phyloP scores from a whole-genome alignment of 352 stramenopile species.

The Aphanomyces cochlioides region DNA sequence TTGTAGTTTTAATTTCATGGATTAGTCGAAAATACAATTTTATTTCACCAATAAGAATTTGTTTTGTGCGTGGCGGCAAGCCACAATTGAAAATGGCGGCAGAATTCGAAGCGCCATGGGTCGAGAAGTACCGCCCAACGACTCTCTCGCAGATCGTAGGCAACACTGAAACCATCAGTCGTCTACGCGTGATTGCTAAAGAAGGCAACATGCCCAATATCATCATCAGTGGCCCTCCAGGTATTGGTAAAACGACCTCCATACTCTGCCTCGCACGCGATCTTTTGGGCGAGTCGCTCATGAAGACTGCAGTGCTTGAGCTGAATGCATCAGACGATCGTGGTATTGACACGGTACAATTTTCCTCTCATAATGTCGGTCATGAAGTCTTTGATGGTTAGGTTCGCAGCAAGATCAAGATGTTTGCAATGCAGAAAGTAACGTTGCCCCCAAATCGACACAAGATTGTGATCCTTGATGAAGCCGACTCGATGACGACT shows the following conservation, averaged over 20 bases:
- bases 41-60: conserved; percentile 1
- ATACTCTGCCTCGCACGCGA: conserved; percentile 88
- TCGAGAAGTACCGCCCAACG: conserved; percentile 97
- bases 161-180: conserved; percentile 95
- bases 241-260: conserved; percentile 92
- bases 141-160: conserved; percentile 94
- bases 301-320: conserved; percentile 94
- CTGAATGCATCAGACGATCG: conserved; percentile 98
- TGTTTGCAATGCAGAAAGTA: conserved; percentile 99
- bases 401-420: conserved; percentile 98
- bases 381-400: not conserved
- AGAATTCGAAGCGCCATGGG: conserved; percentile 92
- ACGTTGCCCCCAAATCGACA: conserved; percentile 87
- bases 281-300: conserved; percentile 66
- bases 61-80: not conserved
- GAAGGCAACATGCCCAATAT: conserved; percentile 99
- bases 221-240: conserved; percentile 93
- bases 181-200: conserved; percentile 92
- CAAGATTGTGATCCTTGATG: conserved; percentile 99
- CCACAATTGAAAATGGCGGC: conserved; percentile 46
- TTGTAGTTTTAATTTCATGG: not conserved
- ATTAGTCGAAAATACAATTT: not conserved
- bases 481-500: conserved; percentile 98
- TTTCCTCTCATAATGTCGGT: not conserved
- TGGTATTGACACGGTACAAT: conserved; percentile 69